Base-by-base conservation (phyloP, 2,329 filamentous ascomycete genomes). In the Ilyonectria destructans region DNA sequence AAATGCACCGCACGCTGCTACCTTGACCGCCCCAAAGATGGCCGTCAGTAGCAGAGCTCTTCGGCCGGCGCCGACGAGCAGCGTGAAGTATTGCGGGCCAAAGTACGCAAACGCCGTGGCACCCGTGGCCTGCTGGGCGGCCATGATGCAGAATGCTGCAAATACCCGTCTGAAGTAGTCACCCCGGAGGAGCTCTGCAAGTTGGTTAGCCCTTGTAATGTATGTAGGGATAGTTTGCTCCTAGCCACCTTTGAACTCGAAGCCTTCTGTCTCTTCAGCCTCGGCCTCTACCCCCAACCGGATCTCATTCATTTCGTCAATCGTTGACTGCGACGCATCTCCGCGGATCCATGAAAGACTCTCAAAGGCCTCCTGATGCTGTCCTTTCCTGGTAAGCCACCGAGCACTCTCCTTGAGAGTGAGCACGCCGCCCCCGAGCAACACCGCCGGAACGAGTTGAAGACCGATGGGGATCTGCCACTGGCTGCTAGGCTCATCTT, bases 401-500 rank as follows among this genome's bases (percentile, higher is more conserved):
- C 85, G 79, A 1, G 85, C 81, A 49, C 84, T 86, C 71, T 88
- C 86, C 13, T 82, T 81, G 1, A 87, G 74, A 1, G 83, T 84
- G 12, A 86, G 72, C 80, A 86, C 84, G 2, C 86, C 85, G 1
- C 86, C 58, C 0, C 84, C 85, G 54, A 88, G 83, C 0, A 87
- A 67, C 1, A 77, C 82, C 0, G 84, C 85, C 0, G 85, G 85
- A 0, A 85, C 75, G 7, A 88, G 78, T 70, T 88, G 86, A 4
- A 89, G 78, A 0, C 84, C 86, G 60, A 89, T 83, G 1, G 87
- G 87, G 31, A 89, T 82, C 75, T 88, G 87, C 88, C 87, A 89
- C 77, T 89, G 86, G 2, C 76, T 76, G 0, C 83, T 64, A 2
- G 54, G 57, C 6, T 59, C 52, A 29, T 56, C 19, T 10, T 61